A percentile compares a stretch with the other conserved stretches of the same genome.
phyloP scores from a whole-genome alignment of 345 rosid genomes.

The Litchi chinensis region DNA sequence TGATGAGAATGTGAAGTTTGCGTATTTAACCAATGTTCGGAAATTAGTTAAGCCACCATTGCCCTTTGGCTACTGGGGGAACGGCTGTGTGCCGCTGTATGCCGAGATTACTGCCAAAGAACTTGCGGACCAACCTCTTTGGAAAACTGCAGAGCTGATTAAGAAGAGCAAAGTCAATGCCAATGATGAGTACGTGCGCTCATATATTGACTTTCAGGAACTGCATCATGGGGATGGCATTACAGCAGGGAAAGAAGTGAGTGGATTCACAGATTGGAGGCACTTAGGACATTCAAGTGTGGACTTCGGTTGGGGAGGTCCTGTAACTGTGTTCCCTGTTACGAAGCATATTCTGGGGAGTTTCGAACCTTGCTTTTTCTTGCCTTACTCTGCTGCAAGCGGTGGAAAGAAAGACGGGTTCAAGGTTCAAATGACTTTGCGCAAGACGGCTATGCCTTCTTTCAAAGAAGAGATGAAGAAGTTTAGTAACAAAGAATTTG shows the following conservation, averaged over 20 bases:
- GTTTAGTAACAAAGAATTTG: constrained; percentile 47
- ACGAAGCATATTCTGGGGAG: constrained; percentile 71
- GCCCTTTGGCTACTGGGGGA: constrained; percentile 84
- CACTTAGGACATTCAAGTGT: constrained; percentile 77
- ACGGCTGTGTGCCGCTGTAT: constrained; percentile 78
- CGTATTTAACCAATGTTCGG: constrained; percentile 65
- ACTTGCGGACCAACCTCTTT: constrained; percentile 61
- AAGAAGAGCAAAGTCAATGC: constrained; percentile 73
- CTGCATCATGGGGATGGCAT: constrained; percentile 49
- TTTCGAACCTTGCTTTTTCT: constrained; percentile 77
- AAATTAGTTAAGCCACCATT: constrained; percentile 65
- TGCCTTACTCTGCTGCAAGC: constrained; percentile 63
- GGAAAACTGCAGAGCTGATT: constrained; percentile 72
- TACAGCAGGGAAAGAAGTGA: constrained; percentile 60
- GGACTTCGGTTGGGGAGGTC: constrained; percentile 94
- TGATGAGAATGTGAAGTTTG: constrained; percentile 60
- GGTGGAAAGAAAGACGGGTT: constrained; percentile 55
- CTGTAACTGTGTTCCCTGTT: constrained; percentile 66
- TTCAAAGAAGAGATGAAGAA: constrained; percentile 69
- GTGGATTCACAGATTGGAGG: constrained; percentile 96
- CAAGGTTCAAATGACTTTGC: constrained; percentile 66
- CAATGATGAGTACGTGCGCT: constrained; percentile 64
- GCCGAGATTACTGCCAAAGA: constrained; percentile 55
- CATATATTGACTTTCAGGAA: constrained; percentile 76
- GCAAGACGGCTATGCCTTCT: constrained; percentile 46